phyloP scores from a whole-genome alignment of 2,329 filamentous ascomycete genomes.

The Ophiostoma quercus region DNA sequence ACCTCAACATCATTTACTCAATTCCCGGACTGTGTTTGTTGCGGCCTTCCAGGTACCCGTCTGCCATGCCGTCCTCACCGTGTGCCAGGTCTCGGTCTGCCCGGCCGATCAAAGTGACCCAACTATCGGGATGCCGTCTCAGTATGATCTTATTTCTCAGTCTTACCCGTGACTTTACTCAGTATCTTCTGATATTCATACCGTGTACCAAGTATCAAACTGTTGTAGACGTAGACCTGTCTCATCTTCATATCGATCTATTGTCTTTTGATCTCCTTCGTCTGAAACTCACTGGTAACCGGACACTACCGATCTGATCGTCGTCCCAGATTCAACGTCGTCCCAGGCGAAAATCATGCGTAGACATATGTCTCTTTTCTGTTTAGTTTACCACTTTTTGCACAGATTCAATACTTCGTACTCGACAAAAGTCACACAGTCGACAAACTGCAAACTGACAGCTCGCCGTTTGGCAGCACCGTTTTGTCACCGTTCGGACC shows the following conservation, averaged over 20 bases:
- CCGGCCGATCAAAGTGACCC: neutral
- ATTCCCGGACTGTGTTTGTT: neutral
- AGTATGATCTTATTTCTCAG: neutral
- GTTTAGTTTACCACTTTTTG: neutral
- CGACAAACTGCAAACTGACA: neutral
- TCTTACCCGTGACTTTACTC: neutral
- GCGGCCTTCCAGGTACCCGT: neutral
- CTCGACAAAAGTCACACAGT: neutral
- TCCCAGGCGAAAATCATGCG: neutral
- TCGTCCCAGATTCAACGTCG: slow-evolving; percentile 1
- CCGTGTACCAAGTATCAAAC: neutral
- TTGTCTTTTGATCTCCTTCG: neutral
- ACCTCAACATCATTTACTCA: neutral
- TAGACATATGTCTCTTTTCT: neutral
- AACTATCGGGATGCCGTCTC: neutral
- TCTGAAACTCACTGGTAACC: slow-evolving; percentile 3
- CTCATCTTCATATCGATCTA: neutral
- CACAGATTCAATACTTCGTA: neutral
- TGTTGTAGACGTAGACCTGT: neutral
- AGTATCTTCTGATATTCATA: neutral
- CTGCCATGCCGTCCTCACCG: neutral
- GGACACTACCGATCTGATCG: neutral
- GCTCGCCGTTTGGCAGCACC: neutral
- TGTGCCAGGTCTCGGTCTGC: slow-evolving; percentile 9
- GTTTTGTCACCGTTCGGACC: neutral